Evolutionary conservation across 495 filamentous ascomycete species (phyloP), one percentile per base, ranked within the genome.

Genomic region (Margaritispora aquatica): DNA sequence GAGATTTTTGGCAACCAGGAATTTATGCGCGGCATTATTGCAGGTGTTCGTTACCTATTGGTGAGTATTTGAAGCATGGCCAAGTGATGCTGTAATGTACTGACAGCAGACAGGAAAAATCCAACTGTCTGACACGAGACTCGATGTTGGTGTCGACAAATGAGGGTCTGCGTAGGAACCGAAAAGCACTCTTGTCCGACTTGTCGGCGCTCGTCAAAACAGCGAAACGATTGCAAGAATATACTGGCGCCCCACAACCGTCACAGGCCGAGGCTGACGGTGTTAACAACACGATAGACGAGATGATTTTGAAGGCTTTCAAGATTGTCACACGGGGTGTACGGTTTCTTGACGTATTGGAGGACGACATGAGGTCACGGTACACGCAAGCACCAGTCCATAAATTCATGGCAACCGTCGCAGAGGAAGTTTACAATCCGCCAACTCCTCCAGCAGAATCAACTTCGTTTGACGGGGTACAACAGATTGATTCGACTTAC

Each of bases 261-360:
- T 54, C 72, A 21, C 56, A 74, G 13, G 70, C 80, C 10, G 70
- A 73, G 31, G 76, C 82, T 20, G 77, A 85, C 1, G 81, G 86
- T 26, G 75, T 89, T 29, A 90, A 93, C 63, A 82, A 84, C 60
- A 80, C 92, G 27, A 77, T 96, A 52, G 93, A 97, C 69, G 90
- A 96, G 69, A 89, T 97, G 83, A 85, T 97, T 11, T 73, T 96
- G 51, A 92, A 92, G 68, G 92, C 91, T 0, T 97, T 95, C 75
- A 93, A 89, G 65, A 90, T 97, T 58, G 88, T 95, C n/a, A 91
- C 85, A 56, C 87, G 92, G 58, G 90, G 88, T 34, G 91, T 97
- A 53, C 81, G 85, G 59, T 97, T 99, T 69, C 77, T 97, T n/a
- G 95, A 99, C 66, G 78, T 92, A 3, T 88, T 91, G 79, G 84